Percentiles rank a stretch among this genome's conserved stretches.
Conservation (phyloP, 305 asterid species). For the Petunia hybrid region DNA sequence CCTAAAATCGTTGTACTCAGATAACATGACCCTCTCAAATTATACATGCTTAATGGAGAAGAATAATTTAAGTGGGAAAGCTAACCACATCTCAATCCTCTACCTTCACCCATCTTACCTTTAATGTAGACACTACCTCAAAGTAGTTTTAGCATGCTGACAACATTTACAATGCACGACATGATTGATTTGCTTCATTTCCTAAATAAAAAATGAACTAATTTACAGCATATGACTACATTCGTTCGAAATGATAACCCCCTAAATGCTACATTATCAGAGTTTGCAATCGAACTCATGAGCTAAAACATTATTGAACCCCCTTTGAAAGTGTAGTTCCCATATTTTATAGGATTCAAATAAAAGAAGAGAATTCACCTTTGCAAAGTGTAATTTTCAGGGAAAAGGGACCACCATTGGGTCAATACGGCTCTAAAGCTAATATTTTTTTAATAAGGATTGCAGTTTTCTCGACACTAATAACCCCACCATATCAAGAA, state of each 20-base stretch:
- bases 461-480: neutral
- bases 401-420: no score
- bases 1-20: neutral
- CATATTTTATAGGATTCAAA: no score
- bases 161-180: neutral
- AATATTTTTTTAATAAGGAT: no score
- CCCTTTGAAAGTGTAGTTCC: no score
- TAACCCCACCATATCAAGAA: neutral
- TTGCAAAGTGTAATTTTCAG: no score
- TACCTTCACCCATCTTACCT: neutral
- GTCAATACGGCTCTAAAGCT: no score
- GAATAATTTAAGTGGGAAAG: neutral
- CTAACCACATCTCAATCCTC: conserved; percentile 8
- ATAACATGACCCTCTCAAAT: conserved; percentile 8
- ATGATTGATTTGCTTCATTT: conserved; percentile 2
- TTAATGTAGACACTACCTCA: neutral
- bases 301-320: no score
- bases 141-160: neutral
- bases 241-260: neutral
- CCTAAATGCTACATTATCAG: no score
- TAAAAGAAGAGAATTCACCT: no score
- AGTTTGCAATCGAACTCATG: no score
- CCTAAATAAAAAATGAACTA: neutral
- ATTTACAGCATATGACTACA: conserved; percentile 4
- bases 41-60: neutral